Percentiles rank a stretch among this genome's conserved stretches.
Evolutionary conservation across 1,284 basidiomycete species (phyloP).

Genomic region (Leucoagaricus sp.): DNA sequence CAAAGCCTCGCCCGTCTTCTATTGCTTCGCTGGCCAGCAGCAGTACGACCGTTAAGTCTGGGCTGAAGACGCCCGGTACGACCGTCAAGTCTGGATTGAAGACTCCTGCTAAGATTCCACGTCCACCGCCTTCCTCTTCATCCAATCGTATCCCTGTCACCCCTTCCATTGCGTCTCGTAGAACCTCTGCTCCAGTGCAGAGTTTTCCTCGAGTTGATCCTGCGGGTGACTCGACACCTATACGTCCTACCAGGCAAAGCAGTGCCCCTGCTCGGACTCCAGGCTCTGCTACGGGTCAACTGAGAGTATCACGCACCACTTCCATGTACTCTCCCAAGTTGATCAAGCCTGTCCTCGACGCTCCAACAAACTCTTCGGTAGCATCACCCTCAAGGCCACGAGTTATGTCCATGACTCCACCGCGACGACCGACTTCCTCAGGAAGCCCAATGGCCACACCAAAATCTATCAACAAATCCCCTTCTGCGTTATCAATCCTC

Average conservation of each 20-base stretch:
- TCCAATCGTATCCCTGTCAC: conserved; percentile 24
- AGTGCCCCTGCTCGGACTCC: conserved; percentile 1
- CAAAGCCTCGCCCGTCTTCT: conserved; percentile 29
- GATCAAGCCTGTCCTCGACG: conserved; percentile 15
- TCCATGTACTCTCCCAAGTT: conserved; percentile 27
- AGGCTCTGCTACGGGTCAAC: conserved; percentile 28
- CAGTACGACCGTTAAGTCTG: conserved; percentile 26
- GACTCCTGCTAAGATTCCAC: conserved; percentile 22
- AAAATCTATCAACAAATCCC: conserved; percentile 20
- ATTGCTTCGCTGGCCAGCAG: conserved; percentile 27
- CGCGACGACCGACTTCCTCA: conserved; percentile 23
- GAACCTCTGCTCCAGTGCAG: conserved; percentile 28
- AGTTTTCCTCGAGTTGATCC: conserved; percentile 25
- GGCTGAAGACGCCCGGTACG: conserved; percentile 16
- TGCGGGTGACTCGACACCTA: conserved; percentile 22
- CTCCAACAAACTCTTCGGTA: conserved; percentile 17
- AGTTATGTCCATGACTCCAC: conserved; percentile 35
- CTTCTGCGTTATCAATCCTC: conserved; percentile 24
- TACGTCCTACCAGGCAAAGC: conserved; percentile 16
- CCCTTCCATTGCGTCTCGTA: conserved; percentile 25
- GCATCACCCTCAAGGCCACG: conserved; percentile 24
- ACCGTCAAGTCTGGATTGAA: conserved; percentile 11
- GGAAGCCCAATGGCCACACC: conserved; percentile 19
- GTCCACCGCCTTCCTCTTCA: conserved; percentile 23
- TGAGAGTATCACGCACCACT: conserved; percentile 30